Percentiles rank a stretch among this genome's conserved stretches.
Conservation (phyloP, 2,329 filamentous ascomycete genomes). For the Ilyonectria sp. region DNA sequence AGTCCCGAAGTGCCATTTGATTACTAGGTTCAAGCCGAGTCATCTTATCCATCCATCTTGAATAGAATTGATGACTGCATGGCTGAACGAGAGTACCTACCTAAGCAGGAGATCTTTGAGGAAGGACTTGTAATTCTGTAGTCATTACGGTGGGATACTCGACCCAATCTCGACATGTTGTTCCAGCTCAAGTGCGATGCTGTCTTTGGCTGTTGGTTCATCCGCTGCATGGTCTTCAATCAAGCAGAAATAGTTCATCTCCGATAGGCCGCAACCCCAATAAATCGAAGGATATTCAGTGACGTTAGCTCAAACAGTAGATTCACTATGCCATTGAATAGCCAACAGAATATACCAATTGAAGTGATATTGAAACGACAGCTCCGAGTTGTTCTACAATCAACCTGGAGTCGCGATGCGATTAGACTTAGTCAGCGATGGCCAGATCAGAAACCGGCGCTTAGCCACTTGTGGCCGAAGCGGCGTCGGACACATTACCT, state of each 20-base stretch:
- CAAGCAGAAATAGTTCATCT: not conserved
- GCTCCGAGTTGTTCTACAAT: not conserved
- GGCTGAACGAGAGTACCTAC: not conserved
- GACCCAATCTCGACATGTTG: not conserved
- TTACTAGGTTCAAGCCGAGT: not conserved
- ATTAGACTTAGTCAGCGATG: slow-evolving; percentile 23
- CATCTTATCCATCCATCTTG: not conserved
- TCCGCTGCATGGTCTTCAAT: not conserved
- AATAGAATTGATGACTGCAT: not conserved
- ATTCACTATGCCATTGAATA: not conserved
- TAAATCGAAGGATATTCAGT: not conserved
- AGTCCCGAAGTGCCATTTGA: not conserved
- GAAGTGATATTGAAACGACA: not conserved
- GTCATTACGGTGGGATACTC: not conserved
- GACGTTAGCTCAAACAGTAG: not conserved
- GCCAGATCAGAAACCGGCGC: slow-evolving; percentile 7
- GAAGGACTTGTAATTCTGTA: not conserved
- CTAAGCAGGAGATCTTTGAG: too few relatives aligned
- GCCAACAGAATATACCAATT: not conserved
- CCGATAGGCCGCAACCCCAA: not conserved
- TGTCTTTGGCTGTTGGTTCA: not conserved
- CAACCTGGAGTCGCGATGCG: not conserved
- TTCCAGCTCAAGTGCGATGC: not conserved
- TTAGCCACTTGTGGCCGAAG: slow-evolving; percentile 25
- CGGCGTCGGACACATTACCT: slow-evolving; percentile 44